Evolutionary conservation across 805 yeast species (phyloP), one percentile per base, ranked within the genome.

Genomic region (Scheffersomyces stipitis): DNA sequence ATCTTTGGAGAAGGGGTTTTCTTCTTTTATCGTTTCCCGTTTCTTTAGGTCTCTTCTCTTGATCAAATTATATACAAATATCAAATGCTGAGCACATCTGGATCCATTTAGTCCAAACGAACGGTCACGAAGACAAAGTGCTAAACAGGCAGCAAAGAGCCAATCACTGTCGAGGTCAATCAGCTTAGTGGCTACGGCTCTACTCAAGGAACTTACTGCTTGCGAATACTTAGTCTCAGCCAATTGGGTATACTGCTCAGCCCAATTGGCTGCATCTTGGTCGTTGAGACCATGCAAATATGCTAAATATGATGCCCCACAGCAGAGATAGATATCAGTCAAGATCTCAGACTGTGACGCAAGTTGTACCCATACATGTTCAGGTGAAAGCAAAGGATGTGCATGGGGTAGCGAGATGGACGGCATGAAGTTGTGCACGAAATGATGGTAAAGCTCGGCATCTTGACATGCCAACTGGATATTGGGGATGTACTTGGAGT

Each of bases 281-380:
- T 54, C 50, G 23, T 54, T 62, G 9, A 20, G 16, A 7, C 48
- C 40, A 3, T 59, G 45, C 5, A 57, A 20, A 22, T 36, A 44
- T 3, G 47, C 39, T 6, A 41, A 32, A 13, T 30, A 34, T 3
- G 45, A 37, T 5, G 50, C 47, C 4, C 51, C 52, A 22, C 52
- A 48, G 14, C 41, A 46, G 26, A 33, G 32, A 37, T 41, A 46
- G 12, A 88, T 71, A 2, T 65, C 54, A 0, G 43, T 33, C 40
- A 96, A 73, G 15, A 84, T 74, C 3, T 44, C 54, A 0, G 76
- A 55, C 56, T 93, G 96, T 42, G 75, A 71, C 0, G 59, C 67
- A 16, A 89, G 46, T 52, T 86, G 89, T 26, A 46, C 44, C 44
- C 47, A 48, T 3, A 46, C 29, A 16, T 42, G 40, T 3, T 31